phyloP scores from a whole-genome alignment of 2,329 filamentous ascomycete genomes.

The Ceratocystis cacaofunesta region DNA sequence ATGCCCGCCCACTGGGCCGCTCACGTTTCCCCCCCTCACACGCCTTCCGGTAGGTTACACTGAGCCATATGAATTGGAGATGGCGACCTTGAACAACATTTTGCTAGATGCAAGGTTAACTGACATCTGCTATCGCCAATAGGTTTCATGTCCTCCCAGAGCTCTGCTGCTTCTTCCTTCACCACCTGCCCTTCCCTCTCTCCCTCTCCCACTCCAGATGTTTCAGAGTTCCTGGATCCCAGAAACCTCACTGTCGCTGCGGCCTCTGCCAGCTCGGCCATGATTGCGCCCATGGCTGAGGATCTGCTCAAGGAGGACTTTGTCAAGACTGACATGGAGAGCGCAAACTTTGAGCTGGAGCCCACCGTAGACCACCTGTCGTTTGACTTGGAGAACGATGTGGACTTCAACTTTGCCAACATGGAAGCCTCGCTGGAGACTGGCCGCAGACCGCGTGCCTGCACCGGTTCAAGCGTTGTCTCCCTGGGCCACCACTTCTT shows the following conservation, averaged over 20 bases:
- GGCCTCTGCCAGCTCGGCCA: conserved; percentile 33
- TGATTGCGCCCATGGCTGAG: conserved; percentile 47
- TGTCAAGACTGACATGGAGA: conserved; percentile 32
- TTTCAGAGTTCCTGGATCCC: conserved; percentile 76
- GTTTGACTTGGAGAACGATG: neutral
- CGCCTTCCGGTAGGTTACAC: conserved; percentile 57
- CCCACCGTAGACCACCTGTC: conserved; percentile 20
- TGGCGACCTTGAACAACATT: too few relatives aligned
- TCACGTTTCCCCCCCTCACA: conserved; percentile 71
- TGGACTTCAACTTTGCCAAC: conserved; percentile 37
- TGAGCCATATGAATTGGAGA: neutral
- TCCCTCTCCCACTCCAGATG: conserved; percentile 58
- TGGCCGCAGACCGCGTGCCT: conserved; percentile 52
- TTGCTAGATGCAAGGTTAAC: too few relatives aligned
- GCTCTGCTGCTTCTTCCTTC: conserved; percentile 10
- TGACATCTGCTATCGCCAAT: neutral
- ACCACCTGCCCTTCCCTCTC: conserved; percentile 70
- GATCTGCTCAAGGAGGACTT: conserved; percentile 40
- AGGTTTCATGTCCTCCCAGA: conserved; percentile 17
- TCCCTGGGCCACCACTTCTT: conserved; percentile 64
- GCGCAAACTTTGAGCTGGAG: conserved; percentile 23
- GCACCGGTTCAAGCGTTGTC: conserved; percentile 51
- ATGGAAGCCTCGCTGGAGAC: conserved; percentile 36
- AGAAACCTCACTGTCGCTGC: conserved; percentile 67
- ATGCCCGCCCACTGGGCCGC: conserved; percentile 58